These are phyloP conservation scores for Berberis thunbergii DNA, from an alignment of 164 flowering plant genomes.

Conservation along the genomic window DNA sequence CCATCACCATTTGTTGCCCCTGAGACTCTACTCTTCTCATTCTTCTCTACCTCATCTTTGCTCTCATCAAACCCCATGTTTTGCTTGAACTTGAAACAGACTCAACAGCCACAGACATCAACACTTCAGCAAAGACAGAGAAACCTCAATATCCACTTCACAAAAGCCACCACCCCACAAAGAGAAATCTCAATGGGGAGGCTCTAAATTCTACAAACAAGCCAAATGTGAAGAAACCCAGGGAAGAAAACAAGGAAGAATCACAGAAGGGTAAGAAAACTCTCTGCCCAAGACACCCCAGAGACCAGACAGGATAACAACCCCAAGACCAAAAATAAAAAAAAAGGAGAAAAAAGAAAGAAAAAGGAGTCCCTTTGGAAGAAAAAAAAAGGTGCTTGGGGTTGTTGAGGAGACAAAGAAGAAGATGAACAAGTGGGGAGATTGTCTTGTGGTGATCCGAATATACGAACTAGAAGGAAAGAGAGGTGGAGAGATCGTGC, in stretches of 20 bases:
- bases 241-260: too few species aligned
- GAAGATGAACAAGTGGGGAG: not conserved
- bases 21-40: not conserved
- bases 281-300: too few species aligned
- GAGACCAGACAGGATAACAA: too few species aligned
- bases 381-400: not conserved
- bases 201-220: not conserved
- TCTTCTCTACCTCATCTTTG: not conserved
- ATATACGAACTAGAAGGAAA: not conserved
- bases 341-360: too few species aligned
- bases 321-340: too few species aligned
- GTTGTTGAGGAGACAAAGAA: too few species aligned
- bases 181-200: too few species aligned
- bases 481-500: not conserved
- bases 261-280: too few species aligned
- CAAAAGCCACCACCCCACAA: not conserved
- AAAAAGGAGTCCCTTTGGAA: too few species aligned
- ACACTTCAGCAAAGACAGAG: not conserved
- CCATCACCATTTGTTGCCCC: not conserved
- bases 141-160: not conserved
- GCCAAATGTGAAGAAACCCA: not conserved
- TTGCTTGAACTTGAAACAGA: not conserved
- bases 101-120: not conserved
- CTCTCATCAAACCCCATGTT: not conserved
- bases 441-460: too few species aligned